Base-by-base conservation (phyloP, 345 rosid genomes). In the Bruguiera gymnorhiza region DNA sequence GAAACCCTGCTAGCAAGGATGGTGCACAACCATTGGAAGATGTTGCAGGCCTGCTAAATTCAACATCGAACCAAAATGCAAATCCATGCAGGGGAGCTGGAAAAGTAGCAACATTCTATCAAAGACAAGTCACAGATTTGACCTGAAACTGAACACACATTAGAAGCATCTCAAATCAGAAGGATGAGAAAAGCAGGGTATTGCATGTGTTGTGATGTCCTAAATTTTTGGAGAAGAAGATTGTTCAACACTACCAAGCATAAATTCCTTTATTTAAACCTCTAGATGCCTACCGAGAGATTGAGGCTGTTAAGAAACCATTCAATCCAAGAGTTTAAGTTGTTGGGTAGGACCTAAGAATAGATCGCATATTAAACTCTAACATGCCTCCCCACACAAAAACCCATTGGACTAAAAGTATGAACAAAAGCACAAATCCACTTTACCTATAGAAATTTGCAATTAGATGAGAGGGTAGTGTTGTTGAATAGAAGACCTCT, bases 51-150 rank as follows among this genome's bases (percentile, higher is more conserved):
- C 79, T 83, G 39, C 74, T 69, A 77, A 95, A 95, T 79, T 90
- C 97, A 77, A 95, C 96, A 69, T 95, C 98, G 74, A 95, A 95
- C 99, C 99, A 95, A 83, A 95, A 95, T 5, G 91, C 99, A 86
- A 92, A 95, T 65, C 98, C 99, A 79, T 95, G 98, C 83, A 95
- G 75, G 11, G 96, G 97, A 80, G 98, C 99, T 95, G 89, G 31
- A 67, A 76, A 65, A 69, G 26, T 56, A 8, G 30, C 18, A 56
- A 27, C 60, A 56, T 21, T 43, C 19, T 43, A 4, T 9, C 60
- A 34, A 51, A 53, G 37, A 16, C 9, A 54, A 68, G 23, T 55
- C 23, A 59, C 63, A 69, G 19, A 23, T 53, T 34, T 29, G 23
- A 43, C 34, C 19, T 18, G 6, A 63, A 68, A 32, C 56, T 63